Percentiles rank a stretch among this genome's conserved stretches.
phyloP scores from a whole-genome alignment of 345 rosid species.

The Bruguiera parviflora region DNA sequence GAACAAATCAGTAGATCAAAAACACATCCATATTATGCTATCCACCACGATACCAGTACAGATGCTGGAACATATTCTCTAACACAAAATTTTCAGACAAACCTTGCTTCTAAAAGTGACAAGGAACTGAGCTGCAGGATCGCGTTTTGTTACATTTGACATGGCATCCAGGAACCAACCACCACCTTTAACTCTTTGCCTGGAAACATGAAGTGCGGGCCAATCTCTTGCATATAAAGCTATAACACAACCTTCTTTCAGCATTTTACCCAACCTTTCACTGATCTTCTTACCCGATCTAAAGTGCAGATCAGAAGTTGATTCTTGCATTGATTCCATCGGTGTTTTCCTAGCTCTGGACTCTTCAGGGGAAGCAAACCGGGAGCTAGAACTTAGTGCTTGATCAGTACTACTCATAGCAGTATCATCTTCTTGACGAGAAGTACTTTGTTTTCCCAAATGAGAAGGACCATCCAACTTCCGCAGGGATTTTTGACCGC shows the following conservation, averaged over 20 bases:
- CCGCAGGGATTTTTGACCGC: conserved; percentile 60
- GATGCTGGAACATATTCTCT: neutral
- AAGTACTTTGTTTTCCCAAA: conserved; percentile 64
- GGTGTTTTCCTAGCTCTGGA: conserved; percentile 83
- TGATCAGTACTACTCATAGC: conserved; percentile 93
- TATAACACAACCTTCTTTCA: conserved; percentile 88
- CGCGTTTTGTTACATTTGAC: conserved; percentile 88
- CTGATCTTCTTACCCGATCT: conserved; percentile 51
- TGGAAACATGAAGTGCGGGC: conserved; percentile 70
- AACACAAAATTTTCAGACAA: conserved; percentile 17
- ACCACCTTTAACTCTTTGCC: conserved; percentile 94
- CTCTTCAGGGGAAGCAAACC: conserved; percentile 78
- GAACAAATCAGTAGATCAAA: conserved; percentile 13
- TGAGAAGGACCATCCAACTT: conserved; percentile 60
- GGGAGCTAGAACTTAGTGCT: conserved; percentile 72
- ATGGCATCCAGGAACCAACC: conserved; percentile 93
- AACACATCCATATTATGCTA: neutral
- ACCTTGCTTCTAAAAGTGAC: conserved; percentile 88
- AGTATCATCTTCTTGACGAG: conserved; percentile 74
- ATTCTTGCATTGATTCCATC: conserved; percentile 56
- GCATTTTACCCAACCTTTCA: conserved; percentile 54
- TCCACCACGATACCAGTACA: neutral
- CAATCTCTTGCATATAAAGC: conserved; percentile 79
- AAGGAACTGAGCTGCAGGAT: conserved; percentile 98
- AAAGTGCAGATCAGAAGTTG: conserved; percentile 45